These are phyloP conservation scores for Amaranthus palmeri DNA, from an alignment of 148 eudicot genomes.

Conservation along the genomic window DNA sequence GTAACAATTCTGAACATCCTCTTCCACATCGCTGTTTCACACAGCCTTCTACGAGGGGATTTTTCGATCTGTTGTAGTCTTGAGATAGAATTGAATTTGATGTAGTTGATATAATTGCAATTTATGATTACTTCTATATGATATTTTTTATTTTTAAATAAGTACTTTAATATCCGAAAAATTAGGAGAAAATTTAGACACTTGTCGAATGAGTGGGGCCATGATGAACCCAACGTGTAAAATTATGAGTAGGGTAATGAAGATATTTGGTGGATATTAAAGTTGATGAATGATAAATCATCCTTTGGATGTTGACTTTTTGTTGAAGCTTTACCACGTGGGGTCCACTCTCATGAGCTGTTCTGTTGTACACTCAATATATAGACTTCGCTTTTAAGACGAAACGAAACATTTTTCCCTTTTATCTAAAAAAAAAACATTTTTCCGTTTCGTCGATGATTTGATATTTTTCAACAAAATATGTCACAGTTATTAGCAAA, in stretches of 20 bases:
- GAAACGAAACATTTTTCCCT: background rate
- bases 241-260: background rate
- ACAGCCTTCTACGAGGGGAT: no score
- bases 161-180: constrained; percentile 14
- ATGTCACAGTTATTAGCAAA: no score
- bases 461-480: no score
- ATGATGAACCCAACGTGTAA: background rate
- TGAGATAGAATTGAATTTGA: no score
- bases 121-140: background rate
- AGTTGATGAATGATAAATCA: constrained; percentile 2
- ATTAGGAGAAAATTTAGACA: constrained; percentile 3
- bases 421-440: background rate
- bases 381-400: background rate
- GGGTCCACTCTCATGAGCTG: constrained; percentile 11
- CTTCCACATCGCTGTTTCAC: no score
- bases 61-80: no score
- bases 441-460: background rate
- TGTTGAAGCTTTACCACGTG: background rate
- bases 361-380: background rate
- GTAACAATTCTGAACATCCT: no score
- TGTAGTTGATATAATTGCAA: background rate
- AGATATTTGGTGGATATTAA: background rate
- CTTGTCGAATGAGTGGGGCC: background rate
- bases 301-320: constrained; percentile 15
- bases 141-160: background rate